Evolutionary conservation across 75 land plant species (phyloP).

Genomic region (Cunninghamia lanceolata): DNA sequence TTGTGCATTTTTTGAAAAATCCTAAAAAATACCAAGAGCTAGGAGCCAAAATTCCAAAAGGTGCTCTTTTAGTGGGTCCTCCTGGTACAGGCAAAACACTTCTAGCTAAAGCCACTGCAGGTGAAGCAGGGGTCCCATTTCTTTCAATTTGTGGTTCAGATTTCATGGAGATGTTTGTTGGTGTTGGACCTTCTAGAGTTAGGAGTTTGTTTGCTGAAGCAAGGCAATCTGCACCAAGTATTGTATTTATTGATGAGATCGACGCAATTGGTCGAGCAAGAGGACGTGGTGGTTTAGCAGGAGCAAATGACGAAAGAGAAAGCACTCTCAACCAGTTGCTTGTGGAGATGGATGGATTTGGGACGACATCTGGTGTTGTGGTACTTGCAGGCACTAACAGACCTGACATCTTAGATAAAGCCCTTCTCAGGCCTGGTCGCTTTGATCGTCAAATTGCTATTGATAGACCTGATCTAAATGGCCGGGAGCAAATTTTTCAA

Average conservation of each 20-base stretch:
- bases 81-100: constrained; percentile 93
- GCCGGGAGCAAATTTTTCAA: constrained; percentile 81
- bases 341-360: constrained; percentile 96
- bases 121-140: constrained; percentile 89
- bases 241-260: constrained; percentile 90
- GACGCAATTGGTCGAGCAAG: constrained; percentile 94
- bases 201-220: constrained; percentile 83
- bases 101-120: constrained; percentile 93
- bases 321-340: constrained; percentile 83
- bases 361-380: constrained; percentile 86
- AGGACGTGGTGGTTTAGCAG: constrained; percentile 73
- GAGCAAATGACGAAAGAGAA: constrained; percentile 84
- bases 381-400: constrained; percentile 90
- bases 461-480: constrained; percentile 84
- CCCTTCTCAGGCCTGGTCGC: constrained; percentile 83
- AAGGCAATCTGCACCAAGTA: constrained; percentile 80
- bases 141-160: constrained; percentile 90
- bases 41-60: constrained; percentile 92
- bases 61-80: constrained; percentile 87
- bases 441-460: constrained; percentile 88
- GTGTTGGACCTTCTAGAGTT: constrained; percentile 89
- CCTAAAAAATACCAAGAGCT: constrained; percentile 85
- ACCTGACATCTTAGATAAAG: constrained; percentile 88
- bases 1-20: constrained; percentile 85
- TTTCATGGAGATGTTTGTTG: constrained; percentile 97